Base-by-base conservation (phyloP, 1,284 basidiomycete species). In the Thelephora terrestris region DNA sequence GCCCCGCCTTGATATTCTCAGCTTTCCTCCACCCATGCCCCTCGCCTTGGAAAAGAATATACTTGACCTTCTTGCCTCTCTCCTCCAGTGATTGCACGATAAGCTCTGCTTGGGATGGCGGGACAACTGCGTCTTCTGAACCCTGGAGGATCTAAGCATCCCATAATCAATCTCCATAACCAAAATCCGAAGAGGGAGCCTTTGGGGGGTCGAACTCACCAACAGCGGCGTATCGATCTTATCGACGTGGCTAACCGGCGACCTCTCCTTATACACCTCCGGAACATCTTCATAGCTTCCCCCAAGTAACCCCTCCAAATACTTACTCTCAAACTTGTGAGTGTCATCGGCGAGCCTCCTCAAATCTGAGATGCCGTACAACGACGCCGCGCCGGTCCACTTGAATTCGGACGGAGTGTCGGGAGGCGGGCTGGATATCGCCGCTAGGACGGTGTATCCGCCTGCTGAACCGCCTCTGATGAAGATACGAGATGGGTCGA, bases 401-500 rank as follows among this genome's bases (percentile, higher is more conserved):
- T 57, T 53, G 25, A 27, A 27, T 27, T 9, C 25, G 25, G 25
- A 27, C 25, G 25, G 25, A 9, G 9, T 27, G 21, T 7, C 37
- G 23, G 59, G 53, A 6, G 61, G 62, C 38, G 52, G 53, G 16
- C 48, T 47, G 48, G 59, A 64, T 3, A 72, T 61, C 5, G 69
- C 59, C 10, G 65, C 65, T 5, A 79, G 69, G 2, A 71, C 69
- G 2, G 76, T 74, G 56, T 64, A 76, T 2, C 77, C 76, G n/a
- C 76, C 75, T 0, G 73, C 67, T 2, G 71, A 74, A 2, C 66
- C 61, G 12, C 74, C 74, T n/a, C 68, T 66, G 47, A 87, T 78
- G 21, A 76, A 72, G 2, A 73, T 70, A 10, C 84, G 79, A 37
- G 71, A 61, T 1, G 67, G 61, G 53, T 85, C 81, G 48, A 80